Base-by-base conservation (phyloP, 1,284 basidiomycete species). In the Ustilago sp. region DNA sequence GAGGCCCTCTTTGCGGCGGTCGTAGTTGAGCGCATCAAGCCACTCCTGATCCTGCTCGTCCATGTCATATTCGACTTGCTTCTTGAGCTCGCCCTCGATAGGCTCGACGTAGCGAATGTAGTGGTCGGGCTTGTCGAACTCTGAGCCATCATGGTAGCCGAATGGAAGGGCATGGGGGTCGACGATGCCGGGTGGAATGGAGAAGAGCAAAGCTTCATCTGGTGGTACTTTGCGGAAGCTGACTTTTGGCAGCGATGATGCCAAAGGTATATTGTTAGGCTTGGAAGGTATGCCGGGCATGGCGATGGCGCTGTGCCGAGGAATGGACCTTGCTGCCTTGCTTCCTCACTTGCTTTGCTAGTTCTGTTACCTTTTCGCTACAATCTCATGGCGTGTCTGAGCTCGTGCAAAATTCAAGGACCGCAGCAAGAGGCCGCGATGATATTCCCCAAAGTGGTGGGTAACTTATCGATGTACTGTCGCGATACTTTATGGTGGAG, bases 1-100 rank as follows among this genome's bases (percentile, higher is more conserved):
- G 36, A 92, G 85, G 68, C 93, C 91, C 36, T 93, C 91, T 78
- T 91, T 92, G 86, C 90, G 92, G 34, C 97, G 89, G 67, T 98
- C 94, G 8, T 87, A 82, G 82, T 99, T 99, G 77, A 95, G 88
- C 0, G 89, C 88, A 78, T 97, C 93, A 7, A 99, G 90, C 97
- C 97, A 99, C 86, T 94, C 93, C 86, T 95, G 92, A 87, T 98
- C 96, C 95, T 98, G 96, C 85, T 98, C 97, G 84, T 99, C 97
- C 95, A 99, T 99, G 86, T 99, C 97, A 88, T 99, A 99, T 86
- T 99, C 97, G 53, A 98, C 96, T 84, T 96, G 94, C 53, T 91
- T 90, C 11, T 93, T 92, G 35, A 98, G 90, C 75, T 99, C 97
- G 60, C 90, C 91, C 86, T 99, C 96, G 77, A 96, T 89, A 0